Percentiles rank a stretch among this genome's conserved stretches.
phyloP scores from a whole-genome alignment of 345 rosid species.

The Erysimum cheiranthoides region DNA sequence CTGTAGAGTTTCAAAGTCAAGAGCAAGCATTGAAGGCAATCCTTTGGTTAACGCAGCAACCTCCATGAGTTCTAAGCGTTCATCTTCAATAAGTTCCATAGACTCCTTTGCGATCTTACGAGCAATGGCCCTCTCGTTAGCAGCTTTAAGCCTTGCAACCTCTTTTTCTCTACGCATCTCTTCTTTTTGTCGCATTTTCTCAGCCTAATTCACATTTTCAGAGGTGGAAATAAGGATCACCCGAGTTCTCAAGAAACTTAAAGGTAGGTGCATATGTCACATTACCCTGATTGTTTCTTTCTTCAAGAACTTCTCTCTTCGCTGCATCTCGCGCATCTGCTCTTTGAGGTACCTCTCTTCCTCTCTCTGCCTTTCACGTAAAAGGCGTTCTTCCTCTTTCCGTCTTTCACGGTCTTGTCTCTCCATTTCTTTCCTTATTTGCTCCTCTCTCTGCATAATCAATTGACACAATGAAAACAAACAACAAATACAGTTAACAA shows the following conservation, averaged over 20 bases:
- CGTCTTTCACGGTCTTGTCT: constrained; percentile 92
- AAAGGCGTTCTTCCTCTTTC: constrained; percentile 86
- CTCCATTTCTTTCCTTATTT: constrained; percentile 82
- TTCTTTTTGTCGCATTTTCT: constrained; percentile 83
- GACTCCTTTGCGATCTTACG: constrained; percentile 92
- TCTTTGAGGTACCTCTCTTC: constrained; percentile 81
- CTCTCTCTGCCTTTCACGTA: constrained; percentile 92
- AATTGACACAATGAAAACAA: constrained; percentile 16
- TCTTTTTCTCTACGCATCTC: constrained; percentile 80
- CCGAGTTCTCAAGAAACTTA: constrained; percentile 16
- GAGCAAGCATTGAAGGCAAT: constrained; percentile 65
- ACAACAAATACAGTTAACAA: constrained; percentile 9
- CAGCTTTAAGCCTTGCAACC: constrained; percentile 86
- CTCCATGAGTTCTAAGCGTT: constrained; percentile 93
- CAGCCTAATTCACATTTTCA: constrained; percentile 56
- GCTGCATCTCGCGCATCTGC: constrained; percentile 86
- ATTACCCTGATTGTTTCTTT: constrained; percentile 86
- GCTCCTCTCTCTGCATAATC: constrained; percentile 72
- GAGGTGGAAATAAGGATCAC: constrained; percentile 26
- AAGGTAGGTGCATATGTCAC: constrained; percentile 7
- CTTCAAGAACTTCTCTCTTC: constrained; percentile 84
- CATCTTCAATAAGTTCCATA: constrained; percentile 82
- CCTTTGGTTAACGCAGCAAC: constrained; percentile 72
- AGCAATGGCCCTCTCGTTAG: constrained; percentile 86
- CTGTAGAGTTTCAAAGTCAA: constrained; percentile 76